These are phyloP conservation scores for Eudorina sp. DNA, from an alignment of 139 green algal species.

Conservation along the genomic window DNA sequence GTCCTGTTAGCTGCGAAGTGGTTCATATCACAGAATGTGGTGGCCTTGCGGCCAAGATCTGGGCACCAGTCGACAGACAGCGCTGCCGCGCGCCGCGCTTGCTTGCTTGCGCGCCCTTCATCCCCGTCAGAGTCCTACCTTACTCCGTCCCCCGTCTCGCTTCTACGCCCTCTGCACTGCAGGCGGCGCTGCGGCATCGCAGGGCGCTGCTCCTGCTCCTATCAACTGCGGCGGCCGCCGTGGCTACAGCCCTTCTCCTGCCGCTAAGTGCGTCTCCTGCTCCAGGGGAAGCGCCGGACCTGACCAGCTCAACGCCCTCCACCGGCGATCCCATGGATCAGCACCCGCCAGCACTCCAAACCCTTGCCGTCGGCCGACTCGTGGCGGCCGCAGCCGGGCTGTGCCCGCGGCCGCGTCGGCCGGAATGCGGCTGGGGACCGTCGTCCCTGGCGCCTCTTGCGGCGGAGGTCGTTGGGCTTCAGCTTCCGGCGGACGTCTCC, in stretches of 20 bases:
- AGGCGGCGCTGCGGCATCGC: too few relatives aligned
- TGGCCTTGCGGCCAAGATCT: neutral
- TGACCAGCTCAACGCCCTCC: neutral
- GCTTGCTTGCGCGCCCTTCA: neutral
- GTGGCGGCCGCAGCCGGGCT: neutral
- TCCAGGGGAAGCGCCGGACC: neutral
- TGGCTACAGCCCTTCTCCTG: too few relatives aligned
- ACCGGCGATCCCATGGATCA: neutral
- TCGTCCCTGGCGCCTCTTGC: neutral
- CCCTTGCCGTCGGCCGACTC: neutral
- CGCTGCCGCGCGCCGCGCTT: too few relatives aligned
- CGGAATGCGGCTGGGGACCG: constrained; percentile 10
- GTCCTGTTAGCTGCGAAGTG: neutral
- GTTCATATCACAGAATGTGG: neutral
- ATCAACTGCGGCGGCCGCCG: too few relatives aligned
- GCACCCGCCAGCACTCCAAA: neutral
- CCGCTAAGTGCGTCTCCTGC: too few relatives aligned
- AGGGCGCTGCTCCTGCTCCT: too few relatives aligned
- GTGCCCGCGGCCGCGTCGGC: neutral
- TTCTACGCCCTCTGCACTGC: too few relatives aligned
- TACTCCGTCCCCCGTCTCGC: too few relatives aligned
- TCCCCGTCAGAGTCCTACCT: too few relatives aligned
- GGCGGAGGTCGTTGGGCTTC: neutral
- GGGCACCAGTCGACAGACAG: neutral
- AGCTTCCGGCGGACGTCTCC: neutral